Conservation (phyloP, 495 filamentous ascomycete genomes). For the Xylaria acuta region DNA sequence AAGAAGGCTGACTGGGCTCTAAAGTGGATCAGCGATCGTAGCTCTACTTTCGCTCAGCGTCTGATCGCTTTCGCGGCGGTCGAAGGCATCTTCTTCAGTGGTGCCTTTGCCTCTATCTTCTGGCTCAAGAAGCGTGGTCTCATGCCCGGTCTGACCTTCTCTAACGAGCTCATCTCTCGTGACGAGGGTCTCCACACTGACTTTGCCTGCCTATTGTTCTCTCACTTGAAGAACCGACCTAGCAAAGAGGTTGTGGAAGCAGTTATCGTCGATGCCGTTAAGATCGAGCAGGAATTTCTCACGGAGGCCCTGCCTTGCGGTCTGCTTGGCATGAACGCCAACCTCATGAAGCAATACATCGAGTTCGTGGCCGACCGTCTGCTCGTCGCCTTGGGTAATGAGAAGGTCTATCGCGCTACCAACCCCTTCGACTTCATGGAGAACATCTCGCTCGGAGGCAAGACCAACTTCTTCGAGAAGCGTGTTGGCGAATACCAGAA, state of each 20-base stretch:
- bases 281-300: constrained; percentile 96
- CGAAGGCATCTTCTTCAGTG: constrained; percentile 99
- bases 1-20: constrained; percentile 99
- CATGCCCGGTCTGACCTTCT: constrained; percentile 98
- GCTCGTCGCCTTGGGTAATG: constrained; percentile 87
- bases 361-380: constrained; percentile 98
- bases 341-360: constrained; percentile 99
- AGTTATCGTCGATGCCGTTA: constrained; percentile 92
- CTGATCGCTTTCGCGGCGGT: constrained; percentile 97
- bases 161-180: constrained; percentile 99
- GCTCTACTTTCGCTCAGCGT: constrained; percentile 93
- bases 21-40: constrained; percentile 88
- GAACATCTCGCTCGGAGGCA: constrained; percentile 96
- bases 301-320: constrained; percentile 91
- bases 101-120: constrained; percentile 99
- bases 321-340: constrained; percentile 96
- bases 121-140: constrained; percentile 99
- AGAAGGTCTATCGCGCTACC: constrained; percentile 87
- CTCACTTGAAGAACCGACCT: constrained; percentile 90
- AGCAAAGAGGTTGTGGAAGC: constrained; percentile 77
- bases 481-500: constrained; percentile 99
- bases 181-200: constrained; percentile 99
- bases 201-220: constrained; percentile 96
- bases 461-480: constrained; percentile 99
- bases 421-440: constrained; percentile 99